Conservation (phyloP, 2,329 filamentous ascomycete genomes). For the Fusarium secorum region DNA sequence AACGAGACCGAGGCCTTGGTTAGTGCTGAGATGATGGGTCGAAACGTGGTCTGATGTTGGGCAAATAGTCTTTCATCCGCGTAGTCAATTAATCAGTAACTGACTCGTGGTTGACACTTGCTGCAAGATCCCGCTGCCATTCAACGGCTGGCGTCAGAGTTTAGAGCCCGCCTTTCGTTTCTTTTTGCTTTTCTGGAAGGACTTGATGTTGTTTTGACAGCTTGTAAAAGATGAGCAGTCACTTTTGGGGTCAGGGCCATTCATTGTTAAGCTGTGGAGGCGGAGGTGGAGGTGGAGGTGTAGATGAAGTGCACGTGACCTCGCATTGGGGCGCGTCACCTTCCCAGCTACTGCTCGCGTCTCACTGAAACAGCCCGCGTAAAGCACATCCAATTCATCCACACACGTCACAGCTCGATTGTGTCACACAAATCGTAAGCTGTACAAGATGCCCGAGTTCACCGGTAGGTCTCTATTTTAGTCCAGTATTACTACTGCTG, state of each 20-base stretch:
- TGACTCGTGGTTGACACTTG: background rate
- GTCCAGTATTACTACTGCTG: background rate
- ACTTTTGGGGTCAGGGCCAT: background rate
- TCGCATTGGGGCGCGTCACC: constrained; percentile 42
- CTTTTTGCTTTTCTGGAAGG: constrained; percentile 18
- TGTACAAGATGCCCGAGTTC: constrained; percentile 42
- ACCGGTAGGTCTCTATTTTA: constrained; percentile 33
- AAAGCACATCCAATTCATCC: constrained; percentile 18
- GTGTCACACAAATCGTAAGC: background rate
- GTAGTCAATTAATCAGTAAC: background rate
- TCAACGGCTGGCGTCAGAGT: background rate
- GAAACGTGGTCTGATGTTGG: constrained; percentile 16
- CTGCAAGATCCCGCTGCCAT: constrained; percentile 29
- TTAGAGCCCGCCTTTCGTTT: background rate
- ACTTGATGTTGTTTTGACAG: constrained; percentile 5
- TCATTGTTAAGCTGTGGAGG: background rate
- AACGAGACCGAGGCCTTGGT: constrained; percentile 22
- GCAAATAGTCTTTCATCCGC: background rate
- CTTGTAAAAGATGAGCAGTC: constrained; percentile 25
- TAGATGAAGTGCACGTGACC: constrained; percentile 39
- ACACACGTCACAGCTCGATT: constrained; percentile 1
- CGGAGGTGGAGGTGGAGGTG: background rate
- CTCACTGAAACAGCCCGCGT: constrained; percentile 27
- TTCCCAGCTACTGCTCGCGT: constrained; percentile 19
- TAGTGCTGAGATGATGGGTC: constrained; percentile 8